Evolutionary conservation across 257 asterid genomes (phyloP).

Genomic region (Primulina huaijiensis): DNA sequence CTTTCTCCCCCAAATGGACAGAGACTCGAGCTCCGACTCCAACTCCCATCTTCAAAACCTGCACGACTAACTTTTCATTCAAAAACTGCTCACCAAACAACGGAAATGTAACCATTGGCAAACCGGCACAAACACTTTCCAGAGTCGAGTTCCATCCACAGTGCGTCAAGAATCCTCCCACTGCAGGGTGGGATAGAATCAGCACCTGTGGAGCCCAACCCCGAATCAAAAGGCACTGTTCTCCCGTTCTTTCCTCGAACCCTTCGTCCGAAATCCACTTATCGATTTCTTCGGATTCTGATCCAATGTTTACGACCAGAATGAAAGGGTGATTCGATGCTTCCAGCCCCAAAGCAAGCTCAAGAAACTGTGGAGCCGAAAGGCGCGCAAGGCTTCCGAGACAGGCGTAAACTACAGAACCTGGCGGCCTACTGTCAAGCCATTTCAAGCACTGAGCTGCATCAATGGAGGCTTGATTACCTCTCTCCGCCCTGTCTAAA

Average conservation of each 20-base stretch:
- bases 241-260: conserved; percentile 54
- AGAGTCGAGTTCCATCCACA: conserved; percentile 91
- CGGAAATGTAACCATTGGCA: conserved; percentile 80
- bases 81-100: conserved; percentile 76
- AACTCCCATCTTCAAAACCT: conserved; percentile 52
- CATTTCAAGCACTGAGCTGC: conserved; percentile 31
- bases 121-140: conserved; percentile 66
- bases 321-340: conserved; percentile 50
- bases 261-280: conserved; percentile 51
- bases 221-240: conserved; percentile 55
- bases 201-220: conserved; percentile 93
- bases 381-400: conserved; percentile 42
- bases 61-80: conserved; percentile 59
- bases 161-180: conserved; percentile 67
- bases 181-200: conserved; percentile 55
- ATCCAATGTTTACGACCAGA: conserved; percentile 57
- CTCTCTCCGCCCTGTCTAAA: conserved; percentile 40
- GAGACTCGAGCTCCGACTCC: conserved; percentile 66
- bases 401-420: conserved; percentile 42
- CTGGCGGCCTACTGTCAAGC: conserved; percentile 34
- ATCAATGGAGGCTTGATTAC: conserved; percentile 31
- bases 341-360: conserved; percentile 67
- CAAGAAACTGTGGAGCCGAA: conserved; percentile 45
- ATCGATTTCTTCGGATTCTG: conserved; percentile 40
- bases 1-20: conserved; percentile 76